Evolutionary conservation across 371 early-diverging fungal species (phyloP), one percentile per base, ranked within the genome.

Genomic region (Mucor sp.): DNA sequence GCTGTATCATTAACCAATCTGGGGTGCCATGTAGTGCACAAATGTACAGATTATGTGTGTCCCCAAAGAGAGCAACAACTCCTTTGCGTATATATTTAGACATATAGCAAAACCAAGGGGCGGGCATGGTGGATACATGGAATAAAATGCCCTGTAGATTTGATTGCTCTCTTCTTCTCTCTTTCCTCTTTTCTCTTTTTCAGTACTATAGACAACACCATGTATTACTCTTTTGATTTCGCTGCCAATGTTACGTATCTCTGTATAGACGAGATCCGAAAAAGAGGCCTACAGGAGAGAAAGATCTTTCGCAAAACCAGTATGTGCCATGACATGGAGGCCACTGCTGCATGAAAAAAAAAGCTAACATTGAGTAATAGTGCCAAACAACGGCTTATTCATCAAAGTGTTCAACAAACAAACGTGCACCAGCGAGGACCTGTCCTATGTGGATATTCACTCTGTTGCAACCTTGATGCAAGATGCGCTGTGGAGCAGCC

Each of bases 401-500:
- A 67, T 80, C 48, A 79, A 80, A 67, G 78, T 82, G 9, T 78
- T 82, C 62, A 59, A 72, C 47, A 70, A 80, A 47, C 76, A 80
- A 37, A 35, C 66, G 12, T 82, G 80, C 55, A 73, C 70, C 27
- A 57, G 68, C 5, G 70, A 78, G n/a, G 83, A 82, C 50, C 67
- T 82, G 17, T 58, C 63, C 0, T 67, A 61, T 66, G 78, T 80
- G 50, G 75, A 72, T 55, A 79, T 82, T 50, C 83, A 82, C 63
- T 80, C 80, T 1, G 79, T 83, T 21, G 83, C 83, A 27, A 80
- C 80, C 14, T 65, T 83, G 62, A 83, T 83, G 83, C 80, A 79
- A 63, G 83, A 80, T 69, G 75, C 73, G 2, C 63, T 83, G 2
- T 78, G 79, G 83, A 72, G 79, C 47, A 69, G 79, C 59, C 79